Base-by-base conservation (phyloP, 352 stramenopile species). In the Phytopythium montanum region DNA sequence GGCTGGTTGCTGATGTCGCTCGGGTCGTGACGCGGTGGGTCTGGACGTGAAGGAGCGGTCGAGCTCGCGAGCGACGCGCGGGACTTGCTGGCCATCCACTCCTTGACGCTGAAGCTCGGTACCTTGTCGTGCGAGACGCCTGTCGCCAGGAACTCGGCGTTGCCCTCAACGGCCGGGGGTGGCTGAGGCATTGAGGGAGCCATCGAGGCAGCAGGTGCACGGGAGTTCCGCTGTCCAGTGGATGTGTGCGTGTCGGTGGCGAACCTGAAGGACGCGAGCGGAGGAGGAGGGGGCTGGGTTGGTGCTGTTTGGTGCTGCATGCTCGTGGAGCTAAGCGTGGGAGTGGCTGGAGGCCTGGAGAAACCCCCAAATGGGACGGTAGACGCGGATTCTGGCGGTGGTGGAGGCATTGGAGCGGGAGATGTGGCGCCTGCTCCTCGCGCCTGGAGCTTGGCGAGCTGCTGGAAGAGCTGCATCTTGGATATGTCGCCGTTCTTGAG, bases 381-480 rank as follows among this genome's bases (percentile, higher is more conserved):
- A 7, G 39, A n/a, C 14, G 3, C 39, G 19, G 39, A 7, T 1
- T 14, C 39, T 21, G 39, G 19, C 19, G 39, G 13, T 25, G 36
- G 13, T n/a, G 36, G 4, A 1, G 36, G 13, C 36, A 45, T 23
- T n/a, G 39, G 18, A 21, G 39, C 18, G 4, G 39, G 39, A 19
- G 39, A n/a, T 19, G 39, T 23, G 5, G 39, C 18, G 5, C 39
- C 19, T 45, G 39, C 39, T 25, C 45, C 45, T 39, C 21, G 31
- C 31, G 34, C 33, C 63, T 91, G 82, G 5, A 94, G 81, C 61
- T 79, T 83, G 26, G 85, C 85, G 26, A 94, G 81, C 57, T 90
- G 76, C 64, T 92, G 79, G 67, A 94, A 94, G 50, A 94, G 72
- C 64, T 94, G 76, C 73, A 89, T 88, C 59, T 91, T 92, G 41